Percentiles rank a stretch among this genome's conserved stretches.
Conservation (phyloP, 2,329 filamentous ascomycete genomes). For the Pseudopithomyces maydicus region DNA sequence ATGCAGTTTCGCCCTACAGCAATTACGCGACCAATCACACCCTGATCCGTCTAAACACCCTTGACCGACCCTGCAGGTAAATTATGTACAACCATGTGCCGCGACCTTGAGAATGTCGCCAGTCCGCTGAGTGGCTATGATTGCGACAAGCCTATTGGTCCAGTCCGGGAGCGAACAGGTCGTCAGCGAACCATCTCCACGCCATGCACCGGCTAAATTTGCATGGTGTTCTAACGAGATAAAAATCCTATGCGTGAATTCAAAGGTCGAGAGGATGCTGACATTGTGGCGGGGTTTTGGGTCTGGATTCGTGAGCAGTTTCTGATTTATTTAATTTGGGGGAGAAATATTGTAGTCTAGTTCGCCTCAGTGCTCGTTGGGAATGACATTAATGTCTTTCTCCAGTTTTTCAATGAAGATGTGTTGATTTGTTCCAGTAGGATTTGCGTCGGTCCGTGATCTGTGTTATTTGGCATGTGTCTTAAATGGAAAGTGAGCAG, state of each 20-base stretch:
- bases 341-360: too few species aligned
- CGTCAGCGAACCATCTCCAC: too few species aligned
- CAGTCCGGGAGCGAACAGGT: too few species aligned
- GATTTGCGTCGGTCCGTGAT: too few species aligned
- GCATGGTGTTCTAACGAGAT: background rate
- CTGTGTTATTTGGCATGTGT: too few species aligned
- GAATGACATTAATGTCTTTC: too few species aligned
- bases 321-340: background rate
- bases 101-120: background rate
- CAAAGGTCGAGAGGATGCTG: background rate
- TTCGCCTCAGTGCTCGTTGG: too few species aligned
- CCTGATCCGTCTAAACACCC: background rate
- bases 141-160: too few species aligned
- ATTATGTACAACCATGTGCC: background rate
- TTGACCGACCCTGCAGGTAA: background rate
- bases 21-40: background rate
- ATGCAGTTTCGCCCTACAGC: background rate
- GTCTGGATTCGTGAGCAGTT: background rate
- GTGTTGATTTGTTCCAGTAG: too few species aligned
- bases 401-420: too few species aligned
- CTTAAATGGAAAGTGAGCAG: too few species aligned
- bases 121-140: too few species aligned
- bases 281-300: background rate
- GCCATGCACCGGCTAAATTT: slow-evolving; percentile 8
- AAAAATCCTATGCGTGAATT: background rate